Evolutionary conservation across 2,329 filamentous ascomycete species (phyloP).

Genomic region (Exophiala mesophila): DNA sequence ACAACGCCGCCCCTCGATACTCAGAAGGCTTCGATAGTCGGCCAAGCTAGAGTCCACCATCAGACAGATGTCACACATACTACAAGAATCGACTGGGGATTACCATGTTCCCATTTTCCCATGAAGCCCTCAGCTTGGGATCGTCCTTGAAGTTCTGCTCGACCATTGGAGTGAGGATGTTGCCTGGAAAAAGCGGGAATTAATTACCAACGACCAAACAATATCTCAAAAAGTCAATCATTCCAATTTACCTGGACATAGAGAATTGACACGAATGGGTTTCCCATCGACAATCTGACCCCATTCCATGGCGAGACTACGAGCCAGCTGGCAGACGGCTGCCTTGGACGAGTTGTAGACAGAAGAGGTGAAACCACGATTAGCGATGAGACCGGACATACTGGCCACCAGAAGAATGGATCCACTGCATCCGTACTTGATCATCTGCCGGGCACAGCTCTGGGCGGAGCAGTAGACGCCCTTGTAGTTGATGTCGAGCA

Average conservation of each 20-base stretch:
- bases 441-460: slow-evolving; percentile 59
- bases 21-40: slow-evolving; percentile 63
- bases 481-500: slow-evolving; percentile 59
- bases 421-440: slow-evolving; percentile 52
- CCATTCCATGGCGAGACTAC: slow-evolving; percentile 46
- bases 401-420: slow-evolving; percentile 59
- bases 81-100: slow-evolving; percentile 39
- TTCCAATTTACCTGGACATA: slow-evolving; percentile 39
- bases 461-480: slow-evolving; percentile 61
- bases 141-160: slow-evolving; percentile 6
- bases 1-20: slow-evolving; percentile 54
- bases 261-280: slow-evolving; percentile 45
- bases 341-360: slow-evolving; percentile 46
- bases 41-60: slow-evolving; percentile 31
- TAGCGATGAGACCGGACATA: slow-evolving; percentile 58
- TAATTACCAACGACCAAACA: background rate
- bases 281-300: slow-evolving; percentile 30
- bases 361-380: slow-evolving; percentile 28
- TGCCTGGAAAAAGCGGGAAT: slow-evolving; percentile 35
- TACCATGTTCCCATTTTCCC: slow-evolving; percentile 84
- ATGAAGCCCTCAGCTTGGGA: slow-evolving; percentile 43
- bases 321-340: slow-evolving; percentile 42
- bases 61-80: background rate
- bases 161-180: slow-evolving; percentile 5
- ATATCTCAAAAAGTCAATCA: background rate